Percentiles rank a stretch among this genome's conserved stretches.
phyloP scores from a whole-genome alignment of 2,329 filamentous ascomycete species.

The Paecilomyces fulvus region DNA sequence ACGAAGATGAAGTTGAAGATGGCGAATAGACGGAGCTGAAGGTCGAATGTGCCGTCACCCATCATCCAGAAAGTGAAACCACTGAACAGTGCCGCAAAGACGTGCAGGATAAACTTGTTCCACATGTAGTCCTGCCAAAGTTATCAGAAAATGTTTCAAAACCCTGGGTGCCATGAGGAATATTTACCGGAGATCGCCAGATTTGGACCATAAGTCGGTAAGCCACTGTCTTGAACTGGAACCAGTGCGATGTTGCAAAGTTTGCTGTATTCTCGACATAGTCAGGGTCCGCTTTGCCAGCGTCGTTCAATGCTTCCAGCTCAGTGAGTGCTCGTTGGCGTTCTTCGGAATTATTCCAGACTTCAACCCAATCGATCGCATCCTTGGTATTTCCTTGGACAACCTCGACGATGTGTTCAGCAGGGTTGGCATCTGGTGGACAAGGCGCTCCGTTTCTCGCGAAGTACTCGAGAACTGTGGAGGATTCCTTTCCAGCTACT shows the following conservation, averaged over 20 bases:
- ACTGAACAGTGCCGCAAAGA: constrained; percentile 49
- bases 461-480: constrained; percentile 40
- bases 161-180: background rate
- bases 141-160: background rate
- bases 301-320: constrained; percentile 18
- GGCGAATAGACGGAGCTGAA: constrained; percentile 51
- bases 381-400: constrained; percentile 19
- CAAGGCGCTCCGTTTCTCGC: constrained; percentile 47
- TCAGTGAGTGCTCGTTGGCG: constrained; percentile 15
- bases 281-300: constrained; percentile 9
- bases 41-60: constrained; percentile 41
- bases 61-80: constrained; percentile 57
- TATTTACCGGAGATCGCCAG: constrained; percentile 25
- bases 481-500: constrained; percentile 31
- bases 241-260: constrained; percentile 32
- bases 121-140: constrained; percentile 32
- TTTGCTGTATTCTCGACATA: constrained; percentile 25
- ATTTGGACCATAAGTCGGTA: constrained; percentile 24
- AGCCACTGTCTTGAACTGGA: constrained; percentile 30
- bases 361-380: constrained; percentile 23
- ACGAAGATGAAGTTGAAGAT: constrained; percentile 59
- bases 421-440: constrained; percentile 45
- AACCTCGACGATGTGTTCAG: constrained; percentile 38
- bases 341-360: constrained; percentile 23
- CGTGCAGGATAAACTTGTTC: constrained; percentile 45